Evolutionary conservation across 768 basidiomycete species (phyloP), one percentile per base, ranked within the genome.

Genomic region (Phlegmacium glaucopus): DNA sequence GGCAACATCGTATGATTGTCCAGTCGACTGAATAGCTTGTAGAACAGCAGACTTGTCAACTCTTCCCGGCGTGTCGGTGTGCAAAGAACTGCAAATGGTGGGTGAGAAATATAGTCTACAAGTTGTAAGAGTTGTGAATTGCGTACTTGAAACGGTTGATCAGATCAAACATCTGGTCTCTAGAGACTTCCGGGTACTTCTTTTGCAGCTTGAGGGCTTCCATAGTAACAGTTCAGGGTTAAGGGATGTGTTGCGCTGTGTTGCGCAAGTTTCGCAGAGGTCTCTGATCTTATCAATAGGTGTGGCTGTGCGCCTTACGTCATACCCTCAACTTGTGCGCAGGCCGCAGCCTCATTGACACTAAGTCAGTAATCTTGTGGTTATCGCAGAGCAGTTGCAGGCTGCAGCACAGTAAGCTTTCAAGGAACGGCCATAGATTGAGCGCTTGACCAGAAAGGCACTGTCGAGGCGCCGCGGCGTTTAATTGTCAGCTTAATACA

Each of bases 61-160:
- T 30, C 91, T 79, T 43, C 91, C 91, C 9, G 90, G 86, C 6
- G 82, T 80, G 62, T 92, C 88, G 32, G 89, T 89, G 49, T 75
- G 70, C 52, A 94, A 81, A 49, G 80, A 70, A 62, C 90, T 93
- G 54, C 28, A 52, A 41, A 51, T 45, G 39, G 27, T 43, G 36
- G 48, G 51, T 58, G 47, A 54, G 47, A 22, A 36, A 15, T 11
- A 12, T 37, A 48, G 37, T 50, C 32, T 34, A n/a, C 45, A 27
- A 45, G 47, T 39, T 46, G 50, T 47, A 38, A 29, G 52, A 16
- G 10, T 16, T 38, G 34, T 22, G 9, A 26, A 46, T 36, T 30
- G 78, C 93, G 56, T 59, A 96, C 95, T 95, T 95, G 87, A 99
- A 99, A 50, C 85, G 82, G 66, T 87, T 92, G 68, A 96, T 83